Evolutionary conservation across 1,139 yeast species (phyloP), one percentile per base, ranked within the genome.

Genomic region (Kurtzmaniella quercitrusa): DNA sequence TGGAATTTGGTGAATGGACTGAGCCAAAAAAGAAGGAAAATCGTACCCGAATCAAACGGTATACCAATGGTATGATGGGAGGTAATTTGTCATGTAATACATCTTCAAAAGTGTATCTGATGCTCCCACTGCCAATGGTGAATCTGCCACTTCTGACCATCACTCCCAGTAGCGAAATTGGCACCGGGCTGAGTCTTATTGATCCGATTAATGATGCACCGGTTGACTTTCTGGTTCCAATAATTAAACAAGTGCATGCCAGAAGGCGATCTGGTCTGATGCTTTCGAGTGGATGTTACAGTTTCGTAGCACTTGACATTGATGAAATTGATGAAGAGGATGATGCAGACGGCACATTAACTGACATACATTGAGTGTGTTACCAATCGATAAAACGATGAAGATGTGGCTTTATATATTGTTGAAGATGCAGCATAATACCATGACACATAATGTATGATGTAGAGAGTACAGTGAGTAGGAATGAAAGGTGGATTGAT

Each of bases 171-270:
- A 58, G 68, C 3, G 65, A 62, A 36, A 27, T 27, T n/a, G 58
- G 64, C 3, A 45, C 50, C 3, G 37, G 53, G 10, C 50, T 61
- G 38, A 57, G 65, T 11, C 54, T 67, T 21, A 58, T 66, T 41
- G 73, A 70, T 50, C 70, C 73, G 3, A 68, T 69, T 42, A 68
- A 68, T 49, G 77, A 70, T 46, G 54, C 72, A 10, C 75, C 75
- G 11, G 73, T 68, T 41, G 76, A 71, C 47, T 68, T 68, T 44
- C 52, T 64, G 3, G 64, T 66, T 19, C 66, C 70, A 3, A 51
- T 19, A 5, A 21, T 37, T 37, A 25, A 41, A 51, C 46, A 47
- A 37, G 43, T 46, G 42, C 62, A 57, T 40, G 46, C 57, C 10
- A 50, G 60, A 41, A 54, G 53, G 41, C 45, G 54, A 12, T 55